Evolutionary conservation across 306 rosid genomes (phyloP), one percentile per base, ranked within the genome.

Genomic region (Quercus aquifolioides): DNA sequence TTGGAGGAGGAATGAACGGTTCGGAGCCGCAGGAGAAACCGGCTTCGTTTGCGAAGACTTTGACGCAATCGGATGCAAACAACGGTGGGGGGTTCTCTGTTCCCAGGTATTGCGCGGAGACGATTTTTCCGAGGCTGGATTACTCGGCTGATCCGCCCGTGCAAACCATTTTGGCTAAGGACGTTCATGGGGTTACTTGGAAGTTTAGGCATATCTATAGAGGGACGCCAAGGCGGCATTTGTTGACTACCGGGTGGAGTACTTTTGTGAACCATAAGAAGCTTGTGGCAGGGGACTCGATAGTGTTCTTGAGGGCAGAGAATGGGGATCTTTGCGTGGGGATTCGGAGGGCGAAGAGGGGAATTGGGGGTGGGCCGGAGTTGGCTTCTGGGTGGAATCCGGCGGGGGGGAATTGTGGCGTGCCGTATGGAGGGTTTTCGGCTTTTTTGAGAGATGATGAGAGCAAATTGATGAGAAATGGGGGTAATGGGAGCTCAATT

Each of bases 161-260:
- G 49, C 99, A 96, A 79, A 91, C 86, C 51, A 91, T 96, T 67
- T 86, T 90, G 15, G 98, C 91, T 20, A 96, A 88, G 79, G 99
- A 96, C 75, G 97, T 96, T 80, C 99, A 91, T 38, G 98, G 98
- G 0, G 93, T 93, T 35, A 89, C 91, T 3, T 96, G 99, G 99
- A 96, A 89, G 62, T 96, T 96, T 63, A 80, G 97, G 84, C 99
- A 96, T 76, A 93, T 96, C 41, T 96, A 96, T 57, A 71, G 99
- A 76, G 99, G 99, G 82, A 96, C 98, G 5, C 99, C 99, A 0
- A 54, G 97, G 89, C 85, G 99, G 76, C 98, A 96, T 83, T 89
- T 96, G 19, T 89, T 96, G 92, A 96, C 99, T 0, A 96, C 99
- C 0, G 99, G 99, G 1, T 96, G 99, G 99, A 93, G 96, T 85